Conservation (phyloP, 2,329 filamentous ascomycete species). For the Penicillium paneum region DNA sequence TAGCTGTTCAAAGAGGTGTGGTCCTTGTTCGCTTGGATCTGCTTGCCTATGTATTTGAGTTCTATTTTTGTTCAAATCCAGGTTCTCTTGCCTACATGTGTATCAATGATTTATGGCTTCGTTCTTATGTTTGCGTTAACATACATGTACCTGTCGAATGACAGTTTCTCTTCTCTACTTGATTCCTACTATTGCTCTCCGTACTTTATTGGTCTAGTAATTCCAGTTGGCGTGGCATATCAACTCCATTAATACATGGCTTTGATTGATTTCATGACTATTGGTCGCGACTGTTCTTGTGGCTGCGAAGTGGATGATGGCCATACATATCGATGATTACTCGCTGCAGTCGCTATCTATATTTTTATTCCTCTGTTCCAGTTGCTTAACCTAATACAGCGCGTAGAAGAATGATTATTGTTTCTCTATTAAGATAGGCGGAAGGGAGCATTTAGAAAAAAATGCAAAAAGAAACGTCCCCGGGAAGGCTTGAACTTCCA, state of each 20-base stretch:
- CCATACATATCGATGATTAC: no score
- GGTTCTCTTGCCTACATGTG: constrained; percentile 5
- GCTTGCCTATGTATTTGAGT: background rate
- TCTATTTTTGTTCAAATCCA: background rate
- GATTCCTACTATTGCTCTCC: background rate
- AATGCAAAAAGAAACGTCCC: constrained; percentile 26
- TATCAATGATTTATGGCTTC: constrained; percentile 9
- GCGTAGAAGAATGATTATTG: no score
- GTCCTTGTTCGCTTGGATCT: background rate
- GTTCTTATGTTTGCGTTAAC: background rate
- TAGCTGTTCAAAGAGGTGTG: background rate
- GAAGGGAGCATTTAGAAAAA: background rate
- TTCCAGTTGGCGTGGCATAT: background rate
- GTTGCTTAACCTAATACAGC: no score
- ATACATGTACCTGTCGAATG: background rate
- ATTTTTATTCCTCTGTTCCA: no score
- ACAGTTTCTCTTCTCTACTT: background rate
- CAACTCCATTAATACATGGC: no score
- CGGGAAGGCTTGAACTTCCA: constrained; percentile 43
- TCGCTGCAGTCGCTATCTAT: no score
- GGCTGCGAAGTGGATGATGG: no score
- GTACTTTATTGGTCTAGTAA: background rate
- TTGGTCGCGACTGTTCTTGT: background rate
- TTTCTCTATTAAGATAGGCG: no score
- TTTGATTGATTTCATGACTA: no score